Base-by-base conservation (phyloP, 2,329 filamentous ascomycete species). In the Metarhizium robertsii region DNA sequence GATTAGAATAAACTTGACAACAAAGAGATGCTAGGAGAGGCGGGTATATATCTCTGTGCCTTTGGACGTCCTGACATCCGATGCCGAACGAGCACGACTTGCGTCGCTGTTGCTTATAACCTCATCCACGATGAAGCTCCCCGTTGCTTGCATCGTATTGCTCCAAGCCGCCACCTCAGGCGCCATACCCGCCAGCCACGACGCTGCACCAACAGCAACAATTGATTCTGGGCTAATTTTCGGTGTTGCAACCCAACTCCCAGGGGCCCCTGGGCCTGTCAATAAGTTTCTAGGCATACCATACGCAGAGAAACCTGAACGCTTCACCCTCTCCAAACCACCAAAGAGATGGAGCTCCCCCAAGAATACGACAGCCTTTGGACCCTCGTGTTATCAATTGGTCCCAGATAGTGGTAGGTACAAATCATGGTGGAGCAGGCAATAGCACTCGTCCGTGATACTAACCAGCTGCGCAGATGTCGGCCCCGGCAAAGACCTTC, bases 271-370 rank as follows among this genome's bases (percentile, higher is more conserved):
- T 16, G 54, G 55, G 0, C 58, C 59, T 1, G 59, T 64, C 2
- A 59, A 61, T 38, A 61, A 61, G 51, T 64, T 61, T 30, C 52
- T 66, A 0, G 61, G 60, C 4, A 60, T 66, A 25, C 62, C 61
- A 0, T 65, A 62, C 34, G 60, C 62, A 0, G 57, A 56, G 0
- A 55, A 53, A 6, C 60, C 63, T 0, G 43, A 61, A 11, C 57
- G 62, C 0, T 65, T 64, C 38, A 45, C 53, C 1, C 60, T 59
- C 1, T 52, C 61, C 0, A 40, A 34, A 40, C 57, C 55, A 11
- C 53, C 61, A 7, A n/a, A 45, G 18, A 43, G 52, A 38, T 66
- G 64, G 61, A 61, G 20, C 2, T 14, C 13, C n/a, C 53, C 55
- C 0, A 55, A 46, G 18, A 54, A 61, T 29, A 45, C 59, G 1